Evolutionary conservation across 2,329 filamentous ascomycete genomes (phyloP), one percentile per base, ranked within the genome.

Genomic region (Phaeosphaeriaceae sp.): DNA sequence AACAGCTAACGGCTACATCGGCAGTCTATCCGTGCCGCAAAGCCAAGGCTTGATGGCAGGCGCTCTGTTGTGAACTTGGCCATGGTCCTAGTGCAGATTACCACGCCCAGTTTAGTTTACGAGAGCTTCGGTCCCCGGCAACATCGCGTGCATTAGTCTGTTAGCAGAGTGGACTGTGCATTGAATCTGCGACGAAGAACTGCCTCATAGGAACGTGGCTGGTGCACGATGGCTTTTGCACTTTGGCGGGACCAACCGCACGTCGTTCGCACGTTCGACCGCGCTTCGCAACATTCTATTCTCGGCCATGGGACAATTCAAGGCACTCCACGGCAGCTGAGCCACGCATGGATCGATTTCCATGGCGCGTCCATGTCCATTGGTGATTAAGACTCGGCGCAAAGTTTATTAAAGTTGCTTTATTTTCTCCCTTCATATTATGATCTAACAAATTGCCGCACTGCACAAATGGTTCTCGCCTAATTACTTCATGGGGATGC

Each of bases 161-260:
- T 9, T 9, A 26, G 23, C 23, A 6, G 23, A 26, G 23, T n/a
- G n/a, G 6, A 26, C 23, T 9, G 23, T 8, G 23, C 5, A 6
- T 26, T 11, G 2, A 26, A 26, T 26, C 11, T 8, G 20, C 36
- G 36, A 39, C 21, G 36, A 39, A 39, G 34, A 26, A 15, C 15
- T 20, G 26, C 12, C 23, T 40, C 37, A 23, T 41, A 20, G 16
- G 15, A 26, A 33, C 6, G 16, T 18, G 38, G 38, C 26, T 30
- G 18, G 18, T 13, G 11, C 11, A 41, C 38, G 12, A 28, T 41
- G 38, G 38, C 15, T 30, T 28, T 30, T 12, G 12, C 38, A 15
- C 29, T 16, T 17, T 26, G n/a, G 28, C 42, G 34, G 42, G 42
- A 45, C 21, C 34, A 45, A 45, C 42, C 42, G 34, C 26, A 38